Evolutionary conservation across 139 green algal genomes (phyloP), one percentile per base, ranked within the genome.

Genomic region (Auxenochlorella pyrenoidosa): DNA sequence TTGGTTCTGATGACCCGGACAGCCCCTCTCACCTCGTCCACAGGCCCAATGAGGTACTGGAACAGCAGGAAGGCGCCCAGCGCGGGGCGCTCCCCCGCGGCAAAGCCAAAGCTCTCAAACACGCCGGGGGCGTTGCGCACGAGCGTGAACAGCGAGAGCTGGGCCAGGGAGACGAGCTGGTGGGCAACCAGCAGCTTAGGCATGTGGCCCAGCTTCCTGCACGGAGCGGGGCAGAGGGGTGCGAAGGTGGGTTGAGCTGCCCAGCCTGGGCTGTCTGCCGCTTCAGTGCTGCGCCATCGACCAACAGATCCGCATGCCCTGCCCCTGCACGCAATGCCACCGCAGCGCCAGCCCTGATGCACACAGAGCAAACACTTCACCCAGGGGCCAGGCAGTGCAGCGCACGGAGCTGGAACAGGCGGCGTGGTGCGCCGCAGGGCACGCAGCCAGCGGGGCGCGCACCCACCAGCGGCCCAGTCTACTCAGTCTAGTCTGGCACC

Each of bases 21-120:
- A 6, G 36, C 26, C 15, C 13, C 32, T 41, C 85, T 82, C 71
- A 96, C 93, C 93, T 97, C 94, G 81, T 97, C 93, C 54, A 98
- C 30, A 0, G 96, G 96, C 1, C 90, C 80, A 24, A 93, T 85
- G 26, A 98, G 86, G 81, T 95, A 89, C 73, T 93, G 88, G 88
- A 98, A 99, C 21, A 99, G 91, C 22, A 97, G 66, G n/a, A 99
- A 87, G 34, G 92, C 91, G 32, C 97, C 93, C 83, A 99, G 92
- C 3, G 91, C 95, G 15, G 96, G 97, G 22, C 40, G 66, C 65
- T 93, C 63, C n/a, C 28, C 43, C 21, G 88, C 59, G 1, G 22
- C 19, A 83, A 99, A 99, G 26, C 96, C 96, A 88, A 98, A 99
- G 34, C 87, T 92, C 18, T 86, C 75, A 84, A 95, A 95, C 18